A percentile compares a stretch with the other conserved stretches of the same genome.
Conservation (phyloP, 1,139 yeast species). For the Hyphopichia pseudoburtonii region DNA sequence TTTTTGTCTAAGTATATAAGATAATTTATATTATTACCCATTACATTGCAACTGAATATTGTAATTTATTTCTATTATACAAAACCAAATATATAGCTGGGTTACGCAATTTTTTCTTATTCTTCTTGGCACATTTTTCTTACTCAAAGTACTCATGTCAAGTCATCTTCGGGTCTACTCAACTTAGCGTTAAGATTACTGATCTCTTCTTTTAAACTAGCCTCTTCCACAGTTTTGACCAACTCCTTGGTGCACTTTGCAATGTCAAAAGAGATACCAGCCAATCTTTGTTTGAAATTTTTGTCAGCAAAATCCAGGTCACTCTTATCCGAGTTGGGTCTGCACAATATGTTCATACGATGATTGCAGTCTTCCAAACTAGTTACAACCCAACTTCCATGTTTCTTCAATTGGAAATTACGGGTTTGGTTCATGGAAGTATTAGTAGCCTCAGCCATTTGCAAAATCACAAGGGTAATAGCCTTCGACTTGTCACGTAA, state of each 20-base stretch:
- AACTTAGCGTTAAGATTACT: conserved; percentile 50
- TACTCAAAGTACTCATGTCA: conserved; percentile 18
- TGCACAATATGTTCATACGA: conserved; percentile 69
- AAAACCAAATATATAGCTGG: too few species aligned
- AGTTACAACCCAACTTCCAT: conserved; percentile 87
- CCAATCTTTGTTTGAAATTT: conserved; percentile 86
- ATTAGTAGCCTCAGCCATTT: conserved; percentile 89
- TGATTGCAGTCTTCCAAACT: conserved; percentile 82
- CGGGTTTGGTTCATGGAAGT: conserved; percentile 88
- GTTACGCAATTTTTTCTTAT: neutral
- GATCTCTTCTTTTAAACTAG: conserved; percentile 80
- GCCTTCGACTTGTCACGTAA: conserved; percentile 71
- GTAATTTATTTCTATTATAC: conserved; percentile 5
- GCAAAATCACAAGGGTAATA: conserved; percentile 73
- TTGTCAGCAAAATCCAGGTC: conserved; percentile 80
- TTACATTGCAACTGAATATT: conserved; percentile 5
- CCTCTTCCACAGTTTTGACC: conserved; percentile 94
- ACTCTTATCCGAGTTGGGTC: conserved; percentile 44
- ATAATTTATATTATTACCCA: too few species aligned
- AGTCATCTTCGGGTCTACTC: conserved; percentile 34
- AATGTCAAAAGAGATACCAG: conserved; percentile 94
- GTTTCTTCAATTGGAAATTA: conserved; percentile 79
- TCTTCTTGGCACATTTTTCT: neutral
- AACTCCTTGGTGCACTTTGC: conserved; percentile 95
- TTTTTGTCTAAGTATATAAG: conserved; percentile 67